These are phyloP conservation scores for Nothomitra cinnamomea DNA, from an alignment of 2,329 filamentous ascomycete genomes.

Conservation along the genomic window DNA sequence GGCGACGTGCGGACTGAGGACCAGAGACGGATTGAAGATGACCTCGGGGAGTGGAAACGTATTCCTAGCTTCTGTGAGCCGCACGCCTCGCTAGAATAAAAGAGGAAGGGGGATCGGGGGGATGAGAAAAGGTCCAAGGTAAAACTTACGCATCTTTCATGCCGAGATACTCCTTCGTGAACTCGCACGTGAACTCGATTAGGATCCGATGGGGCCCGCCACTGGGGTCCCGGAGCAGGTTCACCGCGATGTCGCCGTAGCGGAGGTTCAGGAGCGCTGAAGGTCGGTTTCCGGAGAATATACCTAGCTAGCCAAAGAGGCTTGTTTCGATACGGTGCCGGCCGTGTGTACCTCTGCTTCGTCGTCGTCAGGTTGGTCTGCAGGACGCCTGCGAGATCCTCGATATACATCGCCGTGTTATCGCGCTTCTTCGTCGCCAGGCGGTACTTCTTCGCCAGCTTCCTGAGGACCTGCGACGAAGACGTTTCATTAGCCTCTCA, in stretches of 20 bases:
- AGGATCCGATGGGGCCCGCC: conserved; percentile 10
- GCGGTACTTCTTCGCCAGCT: conserved; percentile 11
- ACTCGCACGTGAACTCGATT: conserved; percentile 12
- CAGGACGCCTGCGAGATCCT: conserved; percentile 12
- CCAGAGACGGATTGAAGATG: conserved; percentile 18
- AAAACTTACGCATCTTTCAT: conserved; percentile 12
- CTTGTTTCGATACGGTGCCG: conserved; percentile 11
- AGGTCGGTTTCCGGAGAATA: conserved; percentile 1
- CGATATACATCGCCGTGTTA: conserved; percentile 6
- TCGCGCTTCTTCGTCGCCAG: conserved; percentile 10
- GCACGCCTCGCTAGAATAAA: neutral
- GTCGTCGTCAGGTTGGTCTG: conserved; percentile 11
- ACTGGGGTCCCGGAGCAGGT: conserved; percentile 10
- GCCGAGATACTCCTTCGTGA: conserved; percentile 12
- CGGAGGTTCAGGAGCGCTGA: conserved; percentile 7
- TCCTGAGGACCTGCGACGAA: neutral
- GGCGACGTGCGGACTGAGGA: conserved; percentile 19
- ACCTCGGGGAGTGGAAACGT: conserved; percentile 18
- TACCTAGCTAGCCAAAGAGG: conserved; percentile 11
- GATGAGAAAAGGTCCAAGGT: neutral
- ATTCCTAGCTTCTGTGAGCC: conserved; percentile 12
- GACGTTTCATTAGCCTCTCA: neutral
- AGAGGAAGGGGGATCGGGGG: neutral
- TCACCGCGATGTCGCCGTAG: conserved; percentile 11
- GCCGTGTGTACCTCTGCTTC: conserved; percentile 10